phyloP scores from a whole-genome alignment of 2,329 filamentous ascomycete genomes.

The Aspergillus eucalypticola region DNA sequence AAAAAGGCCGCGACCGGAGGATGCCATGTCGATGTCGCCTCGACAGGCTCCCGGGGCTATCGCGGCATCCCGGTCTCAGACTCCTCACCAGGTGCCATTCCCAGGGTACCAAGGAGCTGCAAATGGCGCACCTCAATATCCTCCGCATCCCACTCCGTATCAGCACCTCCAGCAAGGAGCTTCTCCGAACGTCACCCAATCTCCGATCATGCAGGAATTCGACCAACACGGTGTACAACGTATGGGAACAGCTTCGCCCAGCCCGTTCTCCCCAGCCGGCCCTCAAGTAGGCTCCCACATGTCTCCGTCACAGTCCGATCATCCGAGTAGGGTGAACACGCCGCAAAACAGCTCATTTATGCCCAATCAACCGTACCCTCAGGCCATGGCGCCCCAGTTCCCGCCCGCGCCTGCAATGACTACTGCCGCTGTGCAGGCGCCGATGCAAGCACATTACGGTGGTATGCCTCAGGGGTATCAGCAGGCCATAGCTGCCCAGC shows the following conservation, averaged over 20 bases:
- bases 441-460: slow-evolving; percentile 52
- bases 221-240: slow-evolving; percentile 68
- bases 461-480: slow-evolving; percentile 54
- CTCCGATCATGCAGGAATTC: slow-evolving; percentile 82
- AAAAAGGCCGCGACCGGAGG: slow-evolving; percentile 82
- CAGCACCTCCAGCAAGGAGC: slow-evolving; percentile 80
- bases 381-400: slow-evolving; percentile 46
- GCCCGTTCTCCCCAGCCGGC: slow-evolving; percentile 78
- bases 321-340: slow-evolving; percentile 64
- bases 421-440: slow-evolving; percentile 40
- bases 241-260: slow-evolving; percentile 88
- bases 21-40: slow-evolving; percentile 81
- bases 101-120: slow-evolving; percentile 67
- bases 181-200: slow-evolving; percentile 83
- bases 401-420: slow-evolving; percentile 41
- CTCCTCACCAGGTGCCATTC: slow-evolving; percentile 76
- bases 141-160: slow-evolving; percentile 67
- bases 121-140: slow-evolving; percentile 62
- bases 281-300: slow-evolving; percentile 71
- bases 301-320: slow-evolving; percentile 75
- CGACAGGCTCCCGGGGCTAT: slow-evolving; percentile 72
- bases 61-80: slow-evolving; percentile 85
- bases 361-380: slow-evolving; percentile 48
- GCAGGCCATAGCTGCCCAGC: slow-evolving; percentile 68
- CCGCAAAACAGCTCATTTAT: slow-evolving; percentile 73